These are phyloP conservation scores for Leavenworthia alabamica DNA, from an alignment of 345 rosid genomes.

Conservation along the genomic window DNA sequence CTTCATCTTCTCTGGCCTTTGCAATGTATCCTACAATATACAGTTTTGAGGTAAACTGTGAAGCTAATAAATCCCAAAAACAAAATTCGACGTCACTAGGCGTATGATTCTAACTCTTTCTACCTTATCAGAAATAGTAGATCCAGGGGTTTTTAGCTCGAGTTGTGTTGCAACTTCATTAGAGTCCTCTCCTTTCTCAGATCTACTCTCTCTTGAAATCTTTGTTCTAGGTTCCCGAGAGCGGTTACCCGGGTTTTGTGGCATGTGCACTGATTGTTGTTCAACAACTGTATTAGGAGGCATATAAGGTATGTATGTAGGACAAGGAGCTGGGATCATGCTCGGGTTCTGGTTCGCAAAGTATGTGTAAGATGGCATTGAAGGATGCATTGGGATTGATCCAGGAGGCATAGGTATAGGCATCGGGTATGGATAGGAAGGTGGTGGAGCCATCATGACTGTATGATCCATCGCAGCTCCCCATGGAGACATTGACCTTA, in stretches of 20 bases:
- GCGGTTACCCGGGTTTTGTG: constrained; percentile 34
- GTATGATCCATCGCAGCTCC: constrained; percentile 57
- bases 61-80: not conserved
- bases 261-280: constrained; percentile 43
- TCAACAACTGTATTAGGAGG: constrained; percentile 51
- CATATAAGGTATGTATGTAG: constrained; percentile 64
- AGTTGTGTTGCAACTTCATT: constrained; percentile 69
- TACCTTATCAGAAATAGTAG: constrained; percentile 63
- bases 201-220: constrained; percentile 52
- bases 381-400: constrained; percentile 74
- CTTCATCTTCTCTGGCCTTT: constrained; percentile 43
- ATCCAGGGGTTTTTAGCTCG: constrained; percentile 86
- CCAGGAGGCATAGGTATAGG: constrained; percentile 74
- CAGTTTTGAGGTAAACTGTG: not conserved
- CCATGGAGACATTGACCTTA: constrained; percentile 64
- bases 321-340: constrained; percentile 54
- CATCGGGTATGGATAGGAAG: constrained; percentile 64
- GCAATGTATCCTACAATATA: constrained; percentile 46
- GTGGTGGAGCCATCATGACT: constrained; percentile 68
- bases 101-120: not conserved
- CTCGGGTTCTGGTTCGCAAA: constrained; percentile 68
- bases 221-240: constrained; percentile 48
- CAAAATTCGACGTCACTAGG: not conserved
- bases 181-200: constrained; percentile 49
- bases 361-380: constrained; percentile 68